Base-by-base conservation (phyloP, 1,284 basidiomycete genomes). In the Waitea zeae region DNA sequence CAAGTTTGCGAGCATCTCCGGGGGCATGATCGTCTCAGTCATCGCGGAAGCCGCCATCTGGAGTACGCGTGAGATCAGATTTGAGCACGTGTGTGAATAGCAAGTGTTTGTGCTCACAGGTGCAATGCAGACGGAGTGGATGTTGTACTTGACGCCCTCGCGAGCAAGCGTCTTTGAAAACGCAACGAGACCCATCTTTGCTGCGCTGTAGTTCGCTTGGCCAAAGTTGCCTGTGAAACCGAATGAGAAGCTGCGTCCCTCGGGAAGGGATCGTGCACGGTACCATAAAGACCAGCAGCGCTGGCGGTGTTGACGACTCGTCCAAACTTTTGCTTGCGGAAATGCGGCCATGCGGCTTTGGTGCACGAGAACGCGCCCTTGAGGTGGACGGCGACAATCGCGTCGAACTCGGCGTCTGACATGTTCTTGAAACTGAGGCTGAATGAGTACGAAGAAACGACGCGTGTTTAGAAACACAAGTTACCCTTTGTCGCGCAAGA, bases 331-430 rank as follows among this genome's bases (percentile, higher is more conserved):
- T 96, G 89, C 50, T 86, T 84, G 48, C 87, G 72, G 69, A 99
- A 95, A 52, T 86, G 61, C 2, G 92, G 89, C 95, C 93, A 99
- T 20, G 77, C 89, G 30, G 95, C 93, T 53, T 92, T 93, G 30
- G 87, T 83, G 56, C 89, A 95, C n/a, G 88, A 65, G 57, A 78
- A 98, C 1, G 93, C 79, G 35, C 92, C 93, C 58, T 92, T 95
- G 42, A 99, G 61, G 53, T 98, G 95, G 14, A 99, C 92, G 15
- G 80, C 74, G 36, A 73, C 67, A 42, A 97, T 68, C 41, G 82
- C 70, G 49, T 93, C 88, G 66, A 79, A 92, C 46, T 92, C 86
- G 48, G 74, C 65, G 52, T 92, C 87, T 3, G 78, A 63, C 82
- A 93, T 89, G 57, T 89, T 92, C 62, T 82, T 88, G 65, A 92